Evolutionary conservation across 2,329 filamentous ascomycete species (phyloP).

Genomic region (Trichoderma simmonsii): DNA sequence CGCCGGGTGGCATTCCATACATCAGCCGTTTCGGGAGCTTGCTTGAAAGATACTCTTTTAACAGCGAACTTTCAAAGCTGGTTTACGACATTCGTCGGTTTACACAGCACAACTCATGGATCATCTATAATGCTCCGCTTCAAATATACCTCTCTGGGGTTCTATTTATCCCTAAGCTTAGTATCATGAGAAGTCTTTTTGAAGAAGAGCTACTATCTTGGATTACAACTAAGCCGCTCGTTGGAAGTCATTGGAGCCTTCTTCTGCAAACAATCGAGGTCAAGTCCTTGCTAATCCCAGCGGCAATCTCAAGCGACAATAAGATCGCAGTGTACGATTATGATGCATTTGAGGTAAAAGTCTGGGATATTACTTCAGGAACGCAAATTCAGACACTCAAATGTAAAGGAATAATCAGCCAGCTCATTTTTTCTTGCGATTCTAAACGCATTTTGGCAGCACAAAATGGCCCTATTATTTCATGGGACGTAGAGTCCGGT

Average conservation of each 20-base stretch:
- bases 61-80: slow-evolving; percentile 10
- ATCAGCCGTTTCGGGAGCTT: slow-evolving; percentile 14
- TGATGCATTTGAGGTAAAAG: background rate
- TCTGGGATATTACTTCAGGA: background rate
- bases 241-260: background rate
- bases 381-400: background rate
- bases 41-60: background rate
- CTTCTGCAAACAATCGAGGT: background rate
- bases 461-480: background rate
- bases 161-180: background rate
- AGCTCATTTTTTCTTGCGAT: background rate
- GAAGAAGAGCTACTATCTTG: background rate
- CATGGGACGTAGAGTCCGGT: background rate
- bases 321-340: background rate
- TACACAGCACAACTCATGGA: background rate
- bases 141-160: background rate
- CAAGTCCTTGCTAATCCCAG: background rate
- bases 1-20: slow-evolving; percentile 15
- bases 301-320: background rate
- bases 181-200: background rate
- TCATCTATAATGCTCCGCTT: background rate
- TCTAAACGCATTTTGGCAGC: background rate
- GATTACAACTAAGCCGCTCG: background rate
- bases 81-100: slow-evolving; percentile 25
- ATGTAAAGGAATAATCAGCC: background rate